Conservation (phyloP, 192 early-diverging fungal genomes). For the Irineochytrium annulatum region DNA sequence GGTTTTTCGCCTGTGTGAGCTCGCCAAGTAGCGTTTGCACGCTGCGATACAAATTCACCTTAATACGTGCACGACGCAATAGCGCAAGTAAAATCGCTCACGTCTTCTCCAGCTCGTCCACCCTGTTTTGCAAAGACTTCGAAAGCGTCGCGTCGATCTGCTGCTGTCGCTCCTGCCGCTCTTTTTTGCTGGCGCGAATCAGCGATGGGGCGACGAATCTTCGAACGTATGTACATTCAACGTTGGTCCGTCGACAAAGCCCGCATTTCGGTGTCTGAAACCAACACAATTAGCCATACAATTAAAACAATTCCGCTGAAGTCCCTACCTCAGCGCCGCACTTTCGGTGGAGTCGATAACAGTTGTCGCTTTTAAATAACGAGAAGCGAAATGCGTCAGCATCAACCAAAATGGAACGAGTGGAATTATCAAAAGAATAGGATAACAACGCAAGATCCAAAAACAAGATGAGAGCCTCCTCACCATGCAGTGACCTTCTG, state of each 20-base stretch:
- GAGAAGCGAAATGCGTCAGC: too few relatives aligned
- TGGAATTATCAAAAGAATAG: not conserved
- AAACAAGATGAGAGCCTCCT: not conserved
- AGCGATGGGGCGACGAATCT: not conserved
- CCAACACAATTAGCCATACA: too few relatives aligned
- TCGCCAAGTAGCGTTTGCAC: slow-evolving; percentile 1
- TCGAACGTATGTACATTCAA: slow-evolving; percentile 4
- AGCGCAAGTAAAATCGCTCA: not conserved
- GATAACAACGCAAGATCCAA: not conserved
- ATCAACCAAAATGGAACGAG: too few relatives aligned
- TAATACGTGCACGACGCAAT: not conserved
- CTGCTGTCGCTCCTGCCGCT: not conserved
- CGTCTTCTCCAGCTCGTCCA: not conserved
- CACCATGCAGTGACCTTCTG: not conserved
- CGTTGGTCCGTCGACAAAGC: not conserved
- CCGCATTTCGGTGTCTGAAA: not conserved
- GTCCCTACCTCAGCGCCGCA: too few relatives aligned
- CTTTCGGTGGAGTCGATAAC: slow-evolving; percentile 1
- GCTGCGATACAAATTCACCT: not conserved
- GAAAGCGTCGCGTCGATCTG: too few relatives aligned
- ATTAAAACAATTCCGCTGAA: too few relatives aligned
- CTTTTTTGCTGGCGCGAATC: not conserved
- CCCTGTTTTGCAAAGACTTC: not conserved
- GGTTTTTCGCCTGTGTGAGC: not conserved
- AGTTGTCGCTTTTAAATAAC: not conserved